phyloP scores from a whole-genome alignment of 768 basidiomycete species.

The Boletus barrowsii region DNA sequence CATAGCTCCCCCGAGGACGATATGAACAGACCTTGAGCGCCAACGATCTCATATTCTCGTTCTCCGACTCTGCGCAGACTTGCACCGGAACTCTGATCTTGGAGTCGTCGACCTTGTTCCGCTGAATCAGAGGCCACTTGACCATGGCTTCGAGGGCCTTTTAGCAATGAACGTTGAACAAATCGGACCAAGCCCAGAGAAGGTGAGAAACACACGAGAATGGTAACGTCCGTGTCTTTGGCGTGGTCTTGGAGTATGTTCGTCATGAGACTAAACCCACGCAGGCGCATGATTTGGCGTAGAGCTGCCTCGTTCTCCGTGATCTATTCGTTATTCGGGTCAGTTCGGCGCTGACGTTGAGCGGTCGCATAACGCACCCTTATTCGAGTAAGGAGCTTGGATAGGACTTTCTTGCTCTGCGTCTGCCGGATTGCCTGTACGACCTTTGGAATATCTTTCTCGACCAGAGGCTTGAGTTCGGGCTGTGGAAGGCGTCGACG shows the following conservation, averaged over 20 bases:
- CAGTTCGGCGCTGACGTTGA: not conserved
- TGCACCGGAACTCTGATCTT: conserved; percentile 66
- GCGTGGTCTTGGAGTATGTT: conserved; percentile 78
- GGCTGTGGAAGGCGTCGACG: conserved; percentile 48
- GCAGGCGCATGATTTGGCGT: conserved; percentile 84
- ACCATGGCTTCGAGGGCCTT: conserved; percentile 67
- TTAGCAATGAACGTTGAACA: not conserved
- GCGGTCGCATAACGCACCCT: conserved; percentile 46
- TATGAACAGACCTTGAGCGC: conserved; percentile 56
- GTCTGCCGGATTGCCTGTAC: conserved; percentile 90
- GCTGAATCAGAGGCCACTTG: conserved; percentile 77
- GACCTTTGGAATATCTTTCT: conserved; percentile 86
- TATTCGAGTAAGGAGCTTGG: conserved; percentile 81
- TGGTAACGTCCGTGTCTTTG: conserved; percentile 67
- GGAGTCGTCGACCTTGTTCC: conserved; percentile 90
- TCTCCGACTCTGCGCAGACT: conserved; percentile 48
- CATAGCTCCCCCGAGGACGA: not conserved
- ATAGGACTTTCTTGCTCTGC: conserved; percentile 73
- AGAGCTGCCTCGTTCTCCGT: conserved; percentile 79
- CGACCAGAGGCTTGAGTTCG: conserved; percentile 65
- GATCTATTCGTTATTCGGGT: conserved; percentile 47
- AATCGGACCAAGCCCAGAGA: not conserved
- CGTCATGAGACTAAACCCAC: conserved; percentile 90
- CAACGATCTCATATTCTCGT: conserved; percentile 52
- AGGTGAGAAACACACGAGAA: conserved; percentile 49